phyloP scores from a whole-genome alignment of 139 green algal genomes.

The Dunaliella primolecta region DNA sequence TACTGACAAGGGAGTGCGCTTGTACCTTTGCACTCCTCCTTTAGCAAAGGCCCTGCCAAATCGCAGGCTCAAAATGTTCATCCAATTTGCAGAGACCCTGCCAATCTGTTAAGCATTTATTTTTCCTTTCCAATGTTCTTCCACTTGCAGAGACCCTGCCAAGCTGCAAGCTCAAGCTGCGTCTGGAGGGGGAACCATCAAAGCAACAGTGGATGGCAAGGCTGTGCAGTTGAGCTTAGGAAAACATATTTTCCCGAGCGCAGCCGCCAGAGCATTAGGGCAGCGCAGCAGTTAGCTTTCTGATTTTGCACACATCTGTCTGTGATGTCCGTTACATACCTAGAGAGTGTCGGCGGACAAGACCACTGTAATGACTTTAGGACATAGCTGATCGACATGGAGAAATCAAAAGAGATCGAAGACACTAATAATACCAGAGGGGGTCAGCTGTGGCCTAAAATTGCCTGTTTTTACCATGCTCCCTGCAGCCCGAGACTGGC shows the following conservation, averaged over 20 bases:
- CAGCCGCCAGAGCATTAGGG: background rate
- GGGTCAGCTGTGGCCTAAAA: background rate
- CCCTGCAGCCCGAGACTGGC: too few species aligned
- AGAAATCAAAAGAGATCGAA: background rate
- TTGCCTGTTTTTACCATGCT: too few species aligned
- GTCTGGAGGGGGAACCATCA: conserved; percentile 1
- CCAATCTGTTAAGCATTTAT: background rate
- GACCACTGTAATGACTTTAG: background rate
- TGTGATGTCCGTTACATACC: background rate
- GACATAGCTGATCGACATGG: background rate
- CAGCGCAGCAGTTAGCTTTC: background rate
- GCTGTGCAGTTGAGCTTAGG: conserved; percentile 5
- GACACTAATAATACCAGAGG: background rate
- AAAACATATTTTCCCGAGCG: conserved; percentile 28
- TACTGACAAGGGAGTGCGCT: background rate
- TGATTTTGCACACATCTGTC: background rate
- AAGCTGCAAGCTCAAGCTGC: conserved; percentile 20
- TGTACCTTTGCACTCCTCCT: too few species aligned
- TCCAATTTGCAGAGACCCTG: background rate
- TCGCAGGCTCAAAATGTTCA: too few species aligned
- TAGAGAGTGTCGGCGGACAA: too few species aligned
- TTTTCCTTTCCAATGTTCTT: background rate
- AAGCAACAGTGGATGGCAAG: conserved; percentile 13
- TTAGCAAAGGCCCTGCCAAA: too few species aligned
- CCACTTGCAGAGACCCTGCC: conserved; percentile 4